phyloP scores from a whole-genome alignment of 1,139 yeast species.

The Blastobotrys raffinosifermentans region DNA sequence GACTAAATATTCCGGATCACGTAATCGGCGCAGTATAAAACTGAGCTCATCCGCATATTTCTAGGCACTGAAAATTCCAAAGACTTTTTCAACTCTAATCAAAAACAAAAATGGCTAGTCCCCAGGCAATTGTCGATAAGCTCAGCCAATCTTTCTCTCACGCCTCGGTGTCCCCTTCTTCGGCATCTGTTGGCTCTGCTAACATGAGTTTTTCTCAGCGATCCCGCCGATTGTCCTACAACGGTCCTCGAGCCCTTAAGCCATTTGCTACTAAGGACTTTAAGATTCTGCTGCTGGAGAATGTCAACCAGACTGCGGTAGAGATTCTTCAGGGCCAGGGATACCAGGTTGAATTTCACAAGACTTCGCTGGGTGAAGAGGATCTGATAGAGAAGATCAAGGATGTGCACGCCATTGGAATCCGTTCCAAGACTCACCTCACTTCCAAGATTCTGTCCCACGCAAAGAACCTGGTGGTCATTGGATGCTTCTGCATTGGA shows the following conservation, averaged over 20 bases:
- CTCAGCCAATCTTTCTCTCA: background rate
- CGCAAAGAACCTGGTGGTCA: slow-evolving; percentile 81
- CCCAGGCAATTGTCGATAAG: background rate
- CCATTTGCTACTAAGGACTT: slow-evolving; percentile 91
- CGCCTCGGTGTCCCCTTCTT: slow-evolving; percentile 50
- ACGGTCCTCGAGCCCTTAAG: slow-evolving; percentile 56
- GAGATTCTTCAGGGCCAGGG: slow-evolving; percentile 83
- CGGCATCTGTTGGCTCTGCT: slow-evolving; percentile 46
- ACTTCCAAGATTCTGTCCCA: slow-evolving; percentile 71
- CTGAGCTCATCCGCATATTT: no score
- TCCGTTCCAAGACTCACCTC: slow-evolving; percentile 91
- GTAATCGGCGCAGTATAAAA: no score
- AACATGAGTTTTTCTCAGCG: slow-evolving; percentile 13
- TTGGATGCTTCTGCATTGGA: slow-evolving; percentile 99
- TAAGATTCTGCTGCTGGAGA: slow-evolving; percentile 83
- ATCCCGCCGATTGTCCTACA: slow-evolving; percentile 36
- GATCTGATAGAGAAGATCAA: slow-evolving; percentile 91
- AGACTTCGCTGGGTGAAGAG: slow-evolving; percentile 83
- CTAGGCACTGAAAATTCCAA: no score
- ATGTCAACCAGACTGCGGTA: slow-evolving; percentile 88
- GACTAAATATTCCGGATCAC: no score
- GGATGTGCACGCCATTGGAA: slow-evolving; percentile 95
- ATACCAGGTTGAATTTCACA: slow-evolving; percentile 92
- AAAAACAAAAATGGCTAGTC: slow-evolving; percentile 1
- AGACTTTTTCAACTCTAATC: no score